Percentiles rank a stretch among this genome's conserved stretches.
Conservation (phyloP, 164 flowering plant genomes). For the Vitis amurensis region DNA sequence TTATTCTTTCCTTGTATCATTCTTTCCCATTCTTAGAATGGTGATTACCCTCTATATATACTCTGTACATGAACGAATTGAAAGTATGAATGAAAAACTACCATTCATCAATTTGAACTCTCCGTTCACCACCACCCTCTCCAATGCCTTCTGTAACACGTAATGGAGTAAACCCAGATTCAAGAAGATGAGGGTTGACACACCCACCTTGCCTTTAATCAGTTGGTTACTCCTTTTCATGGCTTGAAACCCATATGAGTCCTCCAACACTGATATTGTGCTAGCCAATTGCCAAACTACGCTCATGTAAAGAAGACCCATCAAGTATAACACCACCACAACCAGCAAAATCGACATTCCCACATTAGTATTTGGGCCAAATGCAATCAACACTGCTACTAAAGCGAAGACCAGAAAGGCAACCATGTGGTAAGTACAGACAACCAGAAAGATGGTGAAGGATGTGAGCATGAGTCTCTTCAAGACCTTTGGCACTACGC, state of each 20-base stretch:
- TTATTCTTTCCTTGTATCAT: too few species aligned
- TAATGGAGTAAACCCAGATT: not conserved
- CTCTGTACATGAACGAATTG: too few species aligned
- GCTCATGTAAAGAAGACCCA: slow-evolving; percentile 1
- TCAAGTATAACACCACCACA: not conserved
- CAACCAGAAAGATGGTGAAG: slow-evolving; percentile 9
- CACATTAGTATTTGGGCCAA: not conserved
- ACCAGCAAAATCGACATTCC: not conserved
- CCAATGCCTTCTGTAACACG: not conserved
- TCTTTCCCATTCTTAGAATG: too few species aligned
- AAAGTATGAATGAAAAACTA: too few species aligned
- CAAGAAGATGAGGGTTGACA: not conserved
- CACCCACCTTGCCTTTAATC: slow-evolving; percentile 1
- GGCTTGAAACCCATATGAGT: not conserved
- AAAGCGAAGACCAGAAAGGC: not conserved
- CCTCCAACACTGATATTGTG: slow-evolving; percentile 11
- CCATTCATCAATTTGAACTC: too few species aligned
- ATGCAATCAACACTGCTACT: not conserved
- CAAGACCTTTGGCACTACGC: slow-evolving; percentile 51
- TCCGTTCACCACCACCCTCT: not conserved
- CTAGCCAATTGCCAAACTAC: slow-evolving; percentile 3
- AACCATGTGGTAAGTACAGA: slow-evolving; percentile 18
- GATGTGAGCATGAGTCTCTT: slow-evolving; percentile 36
- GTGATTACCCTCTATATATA: too few species aligned
- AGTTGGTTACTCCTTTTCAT: not conserved